These are phyloP conservation scores for Podaxis mareebaensis DNA, from an alignment of 768 basidiomycete species.

Conservation along the genomic window DNA sequence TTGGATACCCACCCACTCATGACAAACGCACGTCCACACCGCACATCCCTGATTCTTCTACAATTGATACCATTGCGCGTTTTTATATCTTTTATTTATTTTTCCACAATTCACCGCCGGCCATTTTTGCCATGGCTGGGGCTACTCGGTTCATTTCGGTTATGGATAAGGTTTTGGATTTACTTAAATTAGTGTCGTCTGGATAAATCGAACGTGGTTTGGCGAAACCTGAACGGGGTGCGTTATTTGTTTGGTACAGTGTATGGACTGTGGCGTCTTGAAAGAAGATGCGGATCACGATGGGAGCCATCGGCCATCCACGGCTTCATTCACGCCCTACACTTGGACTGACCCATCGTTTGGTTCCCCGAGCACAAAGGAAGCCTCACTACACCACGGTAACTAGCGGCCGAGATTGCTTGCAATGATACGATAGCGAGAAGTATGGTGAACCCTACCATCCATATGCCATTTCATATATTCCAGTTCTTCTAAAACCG, in stretches of 20 bases:
- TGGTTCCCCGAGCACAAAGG: too few relatives aligned
- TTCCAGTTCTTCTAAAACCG: too few relatives aligned
- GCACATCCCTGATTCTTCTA: neutral
- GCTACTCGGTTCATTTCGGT: neutral
- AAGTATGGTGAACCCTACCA: too few relatives aligned
- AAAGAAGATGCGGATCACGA: too few relatives aligned
- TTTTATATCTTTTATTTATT: conserved; percentile 1
- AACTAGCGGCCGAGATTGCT: too few relatives aligned
- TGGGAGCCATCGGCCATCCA: too few relatives aligned
- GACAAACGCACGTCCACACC: neutral
- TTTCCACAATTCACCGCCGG: neutral
- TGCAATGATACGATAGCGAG: too few relatives aligned
- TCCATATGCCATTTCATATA: too few relatives aligned
- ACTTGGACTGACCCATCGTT: too few relatives aligned
- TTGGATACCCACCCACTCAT: conserved; percentile 8
- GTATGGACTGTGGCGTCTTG: neutral
- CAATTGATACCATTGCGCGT: conserved; percentile 5
- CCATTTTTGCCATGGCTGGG: neutral
- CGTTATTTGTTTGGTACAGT: neutral
- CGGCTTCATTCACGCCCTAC: too few relatives aligned
- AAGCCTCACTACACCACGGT: too few relatives aligned
- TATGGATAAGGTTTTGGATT: conserved; percentile 7
- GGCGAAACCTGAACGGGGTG: neutral
- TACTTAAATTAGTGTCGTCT: neutral
- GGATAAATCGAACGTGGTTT: neutral